A percentile compares a stretch with the other conserved stretches of the same genome.
phyloP scores from a whole-genome alignment of 352 stramenopile species.

The Phytophthora ohioensis region DNA sequence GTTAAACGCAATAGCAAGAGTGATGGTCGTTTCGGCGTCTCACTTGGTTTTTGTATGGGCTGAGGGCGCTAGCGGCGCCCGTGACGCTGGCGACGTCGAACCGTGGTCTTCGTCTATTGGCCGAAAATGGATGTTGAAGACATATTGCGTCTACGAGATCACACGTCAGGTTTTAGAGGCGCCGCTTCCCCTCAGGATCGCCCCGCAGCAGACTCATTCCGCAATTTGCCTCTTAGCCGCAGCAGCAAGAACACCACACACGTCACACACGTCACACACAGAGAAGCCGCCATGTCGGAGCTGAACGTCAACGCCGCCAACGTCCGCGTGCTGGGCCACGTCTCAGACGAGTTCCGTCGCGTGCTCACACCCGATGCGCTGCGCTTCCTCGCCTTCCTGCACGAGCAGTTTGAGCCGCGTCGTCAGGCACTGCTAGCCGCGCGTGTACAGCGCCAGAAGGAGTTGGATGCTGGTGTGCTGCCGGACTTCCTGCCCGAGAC shows the following conservation, averaged over 20 bases:
- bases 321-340: slow-evolving; percentile 88
- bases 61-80: neutral
- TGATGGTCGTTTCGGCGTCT: slow-evolving; percentile 18
- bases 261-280: neutral
- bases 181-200: slow-evolving; percentile 30
- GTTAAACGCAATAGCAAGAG: slow-evolving; percentile 30
- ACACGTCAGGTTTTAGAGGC: slow-evolving; percentile 7
- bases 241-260: slow-evolving; percentile 4
- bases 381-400: slow-evolving; percentile 92
- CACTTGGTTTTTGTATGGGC: slow-evolving; percentile 21
- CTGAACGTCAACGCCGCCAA: slow-evolving; percentile 59
- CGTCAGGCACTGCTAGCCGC: slow-evolving; percentile 56
- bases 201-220: slow-evolving; percentile 18
- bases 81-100: slow-evolving; percentile 30
- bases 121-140: slow-evolving; percentile 26
- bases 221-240: slow-evolving; percentile 33
- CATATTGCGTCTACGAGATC: slow-evolving; percentile 7
- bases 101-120: slow-evolving; percentile 8
- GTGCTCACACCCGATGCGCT: slow-evolving; percentile 93
- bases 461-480: slow-evolving; percentile 89
- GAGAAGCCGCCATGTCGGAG: slow-evolving; percentile 50
- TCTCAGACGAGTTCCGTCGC: slow-evolving; percentile 78
- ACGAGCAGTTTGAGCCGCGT: slow-evolving; percentile 85
- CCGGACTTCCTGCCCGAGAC: slow-evolving; percentile 91
- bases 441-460: slow-evolving; percentile 67